Evolutionary conservation across 768 basidiomycete genomes (phyloP), one percentile per base, ranked within the genome.

Genomic region (Trametes cubensis): DNA sequence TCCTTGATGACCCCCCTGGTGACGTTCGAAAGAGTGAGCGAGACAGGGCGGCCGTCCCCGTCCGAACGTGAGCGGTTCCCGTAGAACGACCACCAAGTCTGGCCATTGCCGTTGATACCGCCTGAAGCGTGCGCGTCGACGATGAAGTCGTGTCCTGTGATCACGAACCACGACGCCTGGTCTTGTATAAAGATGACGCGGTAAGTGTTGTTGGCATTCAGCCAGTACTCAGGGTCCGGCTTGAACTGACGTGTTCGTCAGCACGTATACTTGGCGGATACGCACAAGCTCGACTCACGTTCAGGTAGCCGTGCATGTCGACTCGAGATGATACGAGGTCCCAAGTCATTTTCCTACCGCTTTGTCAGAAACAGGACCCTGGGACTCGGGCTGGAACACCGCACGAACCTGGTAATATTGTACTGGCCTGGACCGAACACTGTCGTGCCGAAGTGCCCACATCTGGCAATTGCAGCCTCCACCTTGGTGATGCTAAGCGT

Each of bases 121-220:
- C 85, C 85, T 0, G 74, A 74, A 64, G 77, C 77, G 66, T 85
- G 81, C 3, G 79, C 85, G 65, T 85, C 81, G 64, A 86, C 78
- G 17, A 74, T 73, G 61, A 86, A 86, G 72, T 85, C 78, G 40
- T 71, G 72, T 3, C 84, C 85, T 2, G 83, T 85, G 20, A 86
- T 75, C 44, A 86, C 81, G 63, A 86, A 86, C 83, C 84, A 86
- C 7, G 85, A 86, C 0, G 85, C 82, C 75, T 86, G 86, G 65
- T 74, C 78, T 82, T 85, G 85, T 57, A 86, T 83, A 68, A 83
- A 85, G 21, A 86, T 80, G 18, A 85, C 84, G 20, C 83, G 79
- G 67, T 83, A 85, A 0, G 85, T 86, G 66, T 82, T 85, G 52
- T 74, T 73, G 23, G 79, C 67, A 59, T 86, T 73, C 46, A 85